A percentile compares a stretch with the other conserved stretches of the same genome.
phyloP scores from a whole-genome alignment of 176 grass and related monocot species.

The Echinochloa phyllopogon region DNA sequence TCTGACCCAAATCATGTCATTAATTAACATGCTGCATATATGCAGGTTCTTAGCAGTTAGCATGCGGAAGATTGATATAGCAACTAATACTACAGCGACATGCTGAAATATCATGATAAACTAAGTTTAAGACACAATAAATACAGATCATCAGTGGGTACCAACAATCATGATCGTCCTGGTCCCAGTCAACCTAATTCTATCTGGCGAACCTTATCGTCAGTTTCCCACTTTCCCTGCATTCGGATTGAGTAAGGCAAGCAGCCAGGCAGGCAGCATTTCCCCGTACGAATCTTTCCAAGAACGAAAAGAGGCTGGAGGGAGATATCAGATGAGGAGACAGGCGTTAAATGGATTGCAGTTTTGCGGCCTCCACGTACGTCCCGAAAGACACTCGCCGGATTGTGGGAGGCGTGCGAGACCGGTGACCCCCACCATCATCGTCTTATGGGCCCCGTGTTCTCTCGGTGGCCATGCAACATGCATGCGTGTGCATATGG shows the following conservation, averaged over 20 bases:
- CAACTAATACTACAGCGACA: background rate
- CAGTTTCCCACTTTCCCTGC: background rate
- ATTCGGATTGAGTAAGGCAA: too few relatives aligned
- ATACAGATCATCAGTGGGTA: background rate
- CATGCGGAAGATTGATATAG: background rate
- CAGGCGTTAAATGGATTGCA: constrained; percentile 4
- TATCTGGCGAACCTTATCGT: constrained; percentile 22
- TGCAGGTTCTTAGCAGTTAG: background rate
- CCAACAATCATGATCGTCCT: background rate
- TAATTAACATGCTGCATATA: background rate
- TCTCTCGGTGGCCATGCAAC: background rate
- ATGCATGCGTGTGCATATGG: background rate
- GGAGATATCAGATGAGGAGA: constrained; percentile 14
- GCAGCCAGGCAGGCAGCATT: background rate
- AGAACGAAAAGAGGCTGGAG: background rate
- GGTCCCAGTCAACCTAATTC: constrained; percentile 15
- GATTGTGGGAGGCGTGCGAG: constrained; percentile 7
- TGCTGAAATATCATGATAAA: background rate
- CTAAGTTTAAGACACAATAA: background rate
- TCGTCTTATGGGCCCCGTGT: background rate
- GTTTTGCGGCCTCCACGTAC: constrained; percentile 44
- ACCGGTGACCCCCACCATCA: background rate
- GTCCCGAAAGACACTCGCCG: background rate
- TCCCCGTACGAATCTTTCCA: constrained; percentile 21
- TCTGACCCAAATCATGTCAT: background rate